These are phyloP conservation scores for Artemisia annua DNA, from an alignment of 129 eudicot species.

Conservation along the genomic window DNA sequence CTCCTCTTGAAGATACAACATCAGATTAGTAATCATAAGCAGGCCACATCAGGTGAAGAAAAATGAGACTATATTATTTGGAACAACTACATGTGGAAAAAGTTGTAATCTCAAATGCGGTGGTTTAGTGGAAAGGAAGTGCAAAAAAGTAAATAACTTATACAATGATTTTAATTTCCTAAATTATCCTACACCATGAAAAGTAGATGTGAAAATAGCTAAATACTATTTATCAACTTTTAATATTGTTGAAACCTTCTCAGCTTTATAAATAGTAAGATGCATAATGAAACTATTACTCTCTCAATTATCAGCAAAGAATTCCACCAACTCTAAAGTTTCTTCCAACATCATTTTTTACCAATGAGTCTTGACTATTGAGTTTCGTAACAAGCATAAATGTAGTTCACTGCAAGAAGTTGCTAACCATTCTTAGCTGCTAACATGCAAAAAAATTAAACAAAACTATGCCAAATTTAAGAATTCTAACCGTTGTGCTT, in stretches of 20 bases:
- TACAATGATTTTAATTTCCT: conserved; percentile 2
- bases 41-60: conserved; percentile 6
- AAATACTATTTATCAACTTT: not conserved
- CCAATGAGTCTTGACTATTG: no score
- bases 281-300: no score
- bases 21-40: conserved; percentile 28
- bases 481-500: no score
- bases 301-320: no score
- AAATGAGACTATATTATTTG: not conserved
- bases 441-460: no score
- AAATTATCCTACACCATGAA: not conserved
- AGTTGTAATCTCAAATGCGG: not conserved
- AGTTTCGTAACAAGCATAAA: no score
- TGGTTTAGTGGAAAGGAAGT: not conserved
- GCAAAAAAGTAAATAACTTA: not conserved
- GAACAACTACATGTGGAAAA: not conserved
- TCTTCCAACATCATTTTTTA: not conserved
- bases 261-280: conserved; percentile 8
- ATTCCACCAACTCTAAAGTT: no score
- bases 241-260: not conserved
- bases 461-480: no score
- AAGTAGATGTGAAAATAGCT: not conserved
- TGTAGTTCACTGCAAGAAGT: no score
- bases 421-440: no score
- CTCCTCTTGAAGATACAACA: conserved; percentile 47